A percentile compares a stretch with the other conserved stretches of the same genome.
Conservation (phyloP, 2,329 filamentous ascomycete genomes). For the Colletotrichum sp. region DNA sequence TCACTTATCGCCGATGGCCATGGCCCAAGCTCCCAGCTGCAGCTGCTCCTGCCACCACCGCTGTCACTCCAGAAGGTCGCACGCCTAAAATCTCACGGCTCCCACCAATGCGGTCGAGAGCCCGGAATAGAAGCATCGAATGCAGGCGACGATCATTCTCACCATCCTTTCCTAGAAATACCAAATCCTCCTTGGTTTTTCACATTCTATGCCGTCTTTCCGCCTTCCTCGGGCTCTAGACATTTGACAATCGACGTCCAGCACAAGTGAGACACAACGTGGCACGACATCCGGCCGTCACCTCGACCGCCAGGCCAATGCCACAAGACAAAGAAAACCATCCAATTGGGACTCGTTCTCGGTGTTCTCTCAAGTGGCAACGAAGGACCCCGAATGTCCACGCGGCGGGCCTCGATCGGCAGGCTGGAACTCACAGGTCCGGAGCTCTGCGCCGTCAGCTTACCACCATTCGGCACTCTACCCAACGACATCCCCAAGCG, state of each 20-base stretch:
- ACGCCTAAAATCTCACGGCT: slow-evolving; percentile 12
- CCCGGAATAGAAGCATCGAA: background rate
- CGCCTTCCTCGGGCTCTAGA: background rate
- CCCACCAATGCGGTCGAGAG: background rate
- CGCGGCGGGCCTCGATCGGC: background rate
- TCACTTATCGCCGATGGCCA: background rate
- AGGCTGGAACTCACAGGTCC: background rate
- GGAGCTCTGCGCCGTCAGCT: slow-evolving; percentile 6
- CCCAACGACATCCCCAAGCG: background rate
- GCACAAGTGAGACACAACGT: background rate
- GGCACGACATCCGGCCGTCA: background rate
- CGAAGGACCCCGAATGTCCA: background rate
- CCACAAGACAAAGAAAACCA: background rate
- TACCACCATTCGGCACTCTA: slow-evolving; percentile 2
- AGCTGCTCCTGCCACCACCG: background rate
- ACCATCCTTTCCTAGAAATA: background rate
- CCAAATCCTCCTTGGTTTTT: background rate
- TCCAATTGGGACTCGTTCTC: background rate
- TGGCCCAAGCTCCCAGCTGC: background rate
- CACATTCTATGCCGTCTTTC: background rate
- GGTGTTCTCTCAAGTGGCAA: background rate
- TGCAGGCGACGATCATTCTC: background rate
- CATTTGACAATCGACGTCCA: background rate
- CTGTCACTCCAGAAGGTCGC: background rate
- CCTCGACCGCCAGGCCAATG: background rate